phyloP scores from a whole-genome alignment of 371 early-diverging fungal species.

The Batkoa obscura region DNA sequence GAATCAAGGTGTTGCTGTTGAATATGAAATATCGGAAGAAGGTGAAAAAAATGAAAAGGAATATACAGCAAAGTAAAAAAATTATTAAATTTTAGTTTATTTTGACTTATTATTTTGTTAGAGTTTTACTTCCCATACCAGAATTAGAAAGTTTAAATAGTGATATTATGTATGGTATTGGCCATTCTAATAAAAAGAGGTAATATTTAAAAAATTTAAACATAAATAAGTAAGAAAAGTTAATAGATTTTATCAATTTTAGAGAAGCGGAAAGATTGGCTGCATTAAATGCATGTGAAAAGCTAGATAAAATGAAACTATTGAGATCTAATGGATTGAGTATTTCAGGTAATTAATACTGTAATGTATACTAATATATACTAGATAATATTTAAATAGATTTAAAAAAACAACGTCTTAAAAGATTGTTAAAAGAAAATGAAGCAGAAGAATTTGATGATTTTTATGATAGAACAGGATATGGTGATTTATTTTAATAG shows the following conservation, averaged over 20 bases:
- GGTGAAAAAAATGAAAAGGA: background rate
- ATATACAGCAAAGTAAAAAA: background rate
- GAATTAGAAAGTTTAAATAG: background rate
- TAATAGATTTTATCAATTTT: background rate
- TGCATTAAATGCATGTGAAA: constrained; percentile 1
- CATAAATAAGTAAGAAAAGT: background rate
- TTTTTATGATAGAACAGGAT: constrained; percentile 1
- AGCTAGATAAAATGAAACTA: background rate
- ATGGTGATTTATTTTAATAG: background rate
- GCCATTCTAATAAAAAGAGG: background rate
- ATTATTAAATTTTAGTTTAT: too few relatives aligned
- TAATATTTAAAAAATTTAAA: background rate
- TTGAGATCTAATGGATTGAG: background rate
- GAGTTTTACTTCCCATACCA: background rate
- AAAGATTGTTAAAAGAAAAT: background rate
- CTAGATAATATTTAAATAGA: background rate
- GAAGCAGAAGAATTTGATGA: background rate
- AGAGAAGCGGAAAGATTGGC: constrained; percentile 5
- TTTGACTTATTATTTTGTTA: background rate
- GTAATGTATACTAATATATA: background rate
- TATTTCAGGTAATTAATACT: background rate
- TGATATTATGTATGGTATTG: background rate
- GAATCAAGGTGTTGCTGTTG: background rate
- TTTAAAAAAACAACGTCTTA: background rate
- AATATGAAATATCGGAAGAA: background rate